phyloP scores from a whole-genome alignment of 1,284 basidiomycete genomes.

The Irpex lacteus region DNA sequence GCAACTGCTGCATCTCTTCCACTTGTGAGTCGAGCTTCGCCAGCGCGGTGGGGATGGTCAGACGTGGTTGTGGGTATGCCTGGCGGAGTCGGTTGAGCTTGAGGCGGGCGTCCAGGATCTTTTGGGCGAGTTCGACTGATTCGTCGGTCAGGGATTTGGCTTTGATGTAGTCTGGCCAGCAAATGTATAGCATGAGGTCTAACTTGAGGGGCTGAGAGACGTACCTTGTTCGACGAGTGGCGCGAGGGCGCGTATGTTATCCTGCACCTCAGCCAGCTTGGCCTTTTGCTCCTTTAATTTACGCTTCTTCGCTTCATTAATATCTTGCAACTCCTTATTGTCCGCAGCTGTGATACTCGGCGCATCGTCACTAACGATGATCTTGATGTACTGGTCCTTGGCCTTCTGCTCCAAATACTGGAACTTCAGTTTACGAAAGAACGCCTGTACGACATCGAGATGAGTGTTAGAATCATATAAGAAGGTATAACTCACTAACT shows the following conservation, averaged over 20 bases:
- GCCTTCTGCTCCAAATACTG: slow-evolving; percentile 86
- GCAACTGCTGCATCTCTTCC: slow-evolving; percentile 69
- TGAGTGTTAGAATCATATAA: slow-evolving; percentile 6
- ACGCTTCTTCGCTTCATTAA: slow-evolving; percentile 71
- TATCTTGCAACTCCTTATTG: slow-evolving; percentile 59
- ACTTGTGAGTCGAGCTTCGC: slow-evolving; percentile 70
- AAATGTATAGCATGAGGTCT: neutral
- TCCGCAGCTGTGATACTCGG: slow-evolving; percentile 71
- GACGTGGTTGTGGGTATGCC: slow-evolving; percentile 70
- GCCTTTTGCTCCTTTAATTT: slow-evolving; percentile 63
- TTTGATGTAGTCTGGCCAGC: slow-evolving; percentile 51
- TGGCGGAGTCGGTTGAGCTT: slow-evolving; percentile 76
- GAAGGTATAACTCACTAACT: slow-evolving; percentile 36
- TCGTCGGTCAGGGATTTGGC: slow-evolving; percentile 52
- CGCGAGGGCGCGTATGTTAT: slow-evolving; percentile 58
- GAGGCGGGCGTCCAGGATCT: slow-evolving; percentile 79
- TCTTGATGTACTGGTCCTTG: slow-evolving; percentile 81
- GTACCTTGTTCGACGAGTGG: slow-evolving; percentile 66
- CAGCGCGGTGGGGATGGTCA: slow-evolving; percentile 72
- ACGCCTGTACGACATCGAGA: slow-evolving; percentile 45
- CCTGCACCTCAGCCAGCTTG: slow-evolving; percentile 56
- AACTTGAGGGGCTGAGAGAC: slow-evolving; percentile 9
- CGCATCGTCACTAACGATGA: slow-evolving; percentile 80
- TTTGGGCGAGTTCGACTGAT: slow-evolving; percentile 59
- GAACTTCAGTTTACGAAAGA: slow-evolving; percentile 81